Evolutionary conservation across 139 green algal species (phyloP).

Genomic region (Haematococcus sp.): DNA sequence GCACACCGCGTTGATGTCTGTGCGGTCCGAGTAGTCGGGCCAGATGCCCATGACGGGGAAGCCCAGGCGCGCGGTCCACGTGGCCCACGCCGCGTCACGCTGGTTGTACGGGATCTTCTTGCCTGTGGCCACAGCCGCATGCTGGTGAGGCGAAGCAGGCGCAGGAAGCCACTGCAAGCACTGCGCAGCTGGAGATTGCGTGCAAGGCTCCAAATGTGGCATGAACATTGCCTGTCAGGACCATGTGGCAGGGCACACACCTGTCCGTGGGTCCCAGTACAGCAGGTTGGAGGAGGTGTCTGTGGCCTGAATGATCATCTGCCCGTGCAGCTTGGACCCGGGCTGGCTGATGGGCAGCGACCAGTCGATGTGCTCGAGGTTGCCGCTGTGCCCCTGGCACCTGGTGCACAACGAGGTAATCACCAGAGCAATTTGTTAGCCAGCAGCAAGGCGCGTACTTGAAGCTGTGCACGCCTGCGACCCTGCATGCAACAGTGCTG

Average conservation of each 20-base stretch:
- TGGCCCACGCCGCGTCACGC: constrained; percentile 41
- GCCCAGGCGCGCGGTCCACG: constrained; percentile 37
- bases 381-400: constrained; percentile 45
- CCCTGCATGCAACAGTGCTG: too few relatives aligned
- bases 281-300: constrained; percentile 36
- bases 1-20: constrained; percentile 51
- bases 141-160: not conserved
- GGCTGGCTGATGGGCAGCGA: constrained; percentile 41
- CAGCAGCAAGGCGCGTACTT: too few relatives aligned
- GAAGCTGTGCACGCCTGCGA: too few relatives aligned
- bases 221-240: too few relatives aligned
- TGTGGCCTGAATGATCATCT: constrained; percentile 35
- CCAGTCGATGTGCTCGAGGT: constrained; percentile 53
- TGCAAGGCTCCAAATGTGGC: too few relatives aligned
- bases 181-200: too few relatives aligned
- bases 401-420: too few relatives aligned
- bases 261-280: constrained; percentile 45
- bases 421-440: too few relatives aligned
- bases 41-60: constrained; percentile 64
- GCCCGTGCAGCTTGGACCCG: constrained; percentile 14
- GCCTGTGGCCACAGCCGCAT: constrained; percentile 12
- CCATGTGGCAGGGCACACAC: too few relatives aligned
- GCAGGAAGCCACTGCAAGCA: not conserved
- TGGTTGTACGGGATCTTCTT: constrained; percentile 54
- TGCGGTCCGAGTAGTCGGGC: constrained; percentile 38